Percentiles rank a stretch among this genome's conserved stretches.
These are phyloP conservation scores for Colletotrichum eremochloae DNA, from an alignment of 2,329 filamentous ascomycete species.

Conservation along the genomic window DNA sequence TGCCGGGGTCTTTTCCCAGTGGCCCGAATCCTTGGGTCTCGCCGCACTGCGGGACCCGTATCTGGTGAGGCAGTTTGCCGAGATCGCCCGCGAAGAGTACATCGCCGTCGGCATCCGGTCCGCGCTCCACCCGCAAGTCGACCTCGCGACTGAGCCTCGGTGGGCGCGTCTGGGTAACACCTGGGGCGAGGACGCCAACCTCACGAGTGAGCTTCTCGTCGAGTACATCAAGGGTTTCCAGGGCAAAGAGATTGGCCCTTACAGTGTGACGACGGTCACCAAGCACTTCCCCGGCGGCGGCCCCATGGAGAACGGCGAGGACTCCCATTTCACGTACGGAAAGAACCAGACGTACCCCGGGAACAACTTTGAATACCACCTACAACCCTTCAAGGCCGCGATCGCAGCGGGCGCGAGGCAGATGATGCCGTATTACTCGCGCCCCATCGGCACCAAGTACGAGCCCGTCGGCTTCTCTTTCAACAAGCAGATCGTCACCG, in stretches of 20 bases:
- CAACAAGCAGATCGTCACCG: constrained; percentile 65
- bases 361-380: constrained; percentile 63
- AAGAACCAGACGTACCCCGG: constrained; percentile 66
- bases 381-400: constrained; percentile 64
- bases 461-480: constrained; percentile 64
- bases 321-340: constrained; percentile 66
- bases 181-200: constrained; percentile 62
- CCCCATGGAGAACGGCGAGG: constrained; percentile 62
- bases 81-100: constrained; percentile 63
- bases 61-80: constrained; percentile 60
- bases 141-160: constrained; percentile 64
- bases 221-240: constrained; percentile 64
- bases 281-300: constrained; percentile 69
- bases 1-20: constrained; percentile 61
- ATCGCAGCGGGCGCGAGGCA: constrained; percentile 63
- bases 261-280: constrained; percentile 62
- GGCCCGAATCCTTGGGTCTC: constrained; percentile 65
- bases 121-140: constrained; percentile 64
- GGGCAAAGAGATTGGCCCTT: constrained; percentile 56
- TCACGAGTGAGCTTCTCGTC: constrained; percentile 54
- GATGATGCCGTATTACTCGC: constrained; percentile 66
- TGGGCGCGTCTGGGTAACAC: constrained; percentile 62
- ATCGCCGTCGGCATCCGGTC: constrained; percentile 57
- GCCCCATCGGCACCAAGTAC: constrained; percentile 60
- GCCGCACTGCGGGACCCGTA: constrained; percentile 61